Evolutionary conservation across 108 stramenopile genomes (phyloP), one percentile per base, ranked within the genome.

Genomic region (Cyclotella baltica): DNA sequence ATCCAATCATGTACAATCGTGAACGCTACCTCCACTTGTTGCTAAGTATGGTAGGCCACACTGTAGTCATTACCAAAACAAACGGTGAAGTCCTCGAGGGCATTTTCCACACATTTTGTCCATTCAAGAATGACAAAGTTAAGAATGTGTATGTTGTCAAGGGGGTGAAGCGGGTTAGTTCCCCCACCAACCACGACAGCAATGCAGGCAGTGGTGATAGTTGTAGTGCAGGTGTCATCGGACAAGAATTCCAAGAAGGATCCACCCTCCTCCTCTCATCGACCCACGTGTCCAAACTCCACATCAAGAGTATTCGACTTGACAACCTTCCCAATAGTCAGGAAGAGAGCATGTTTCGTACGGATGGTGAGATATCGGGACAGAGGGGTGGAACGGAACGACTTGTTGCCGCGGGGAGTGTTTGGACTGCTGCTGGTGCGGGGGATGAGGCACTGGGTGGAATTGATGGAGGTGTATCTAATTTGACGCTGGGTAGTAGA

Each of bases 381-480:
- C 70, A 70, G 16, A 63, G 64, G 30, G 78, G 76, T 25, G 83
- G 67, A 13, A 62, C 58, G n/a, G 72, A 70, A 25, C 22, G 61
- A 22, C 72, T 95, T 75, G 90, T 91, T 25, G 87, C 88, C 2
- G 93, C 93, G n/a, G 93, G 91, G 1, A 88, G 84, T 64, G 89
- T 85, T 3, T 95, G 93, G 93, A 92, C 90, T 1, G 37, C 70
- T 20, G 70, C 50, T 55, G 68, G 62, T 27, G 77, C 74, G 25
- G 76, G 75, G 47, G 68, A 72, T 29, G 34, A 15, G 31, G 19
- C 62, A 9, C 16, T 20, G 31, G 34, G 25, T 62, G 34, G 25
- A n/a, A 16, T 36, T 29, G 62, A 34, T 11, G 15, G n/a, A 2
- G 31, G 34, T 62, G 31, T 28, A 36, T 5, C 62, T 3, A 55